A percentile compares a stretch with the other conserved stretches of the same genome.
phyloP scores from a whole-genome alignment of 768 basidiomycete species.

The Kwoniella europaea region DNA sequence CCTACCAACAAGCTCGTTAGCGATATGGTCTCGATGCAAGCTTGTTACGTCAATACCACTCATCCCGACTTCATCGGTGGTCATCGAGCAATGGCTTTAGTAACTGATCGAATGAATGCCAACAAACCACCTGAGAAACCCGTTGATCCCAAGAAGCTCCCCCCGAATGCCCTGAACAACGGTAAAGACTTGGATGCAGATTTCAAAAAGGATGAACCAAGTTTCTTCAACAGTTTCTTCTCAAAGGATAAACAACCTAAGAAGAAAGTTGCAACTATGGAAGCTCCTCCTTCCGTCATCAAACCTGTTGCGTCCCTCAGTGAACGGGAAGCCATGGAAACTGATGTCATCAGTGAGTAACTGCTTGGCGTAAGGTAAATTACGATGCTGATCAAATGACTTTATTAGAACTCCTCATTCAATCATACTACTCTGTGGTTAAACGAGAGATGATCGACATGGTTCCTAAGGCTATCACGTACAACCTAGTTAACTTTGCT shows the following conservation, averaged over 20 bases:
- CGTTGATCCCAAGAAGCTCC: constrained; percentile 75
- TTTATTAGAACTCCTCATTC: constrained; percentile 81
- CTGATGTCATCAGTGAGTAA: constrained; percentile 94
- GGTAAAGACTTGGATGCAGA: constrained; percentile 94
- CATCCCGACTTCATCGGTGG: constrained; percentile 98
- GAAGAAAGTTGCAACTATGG: constrained; percentile 62
- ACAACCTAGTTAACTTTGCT: constrained; percentile 87
- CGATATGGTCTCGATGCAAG: constrained; percentile 96
- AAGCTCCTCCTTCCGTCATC: constrained; percentile 80
- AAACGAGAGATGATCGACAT: constrained; percentile 98
- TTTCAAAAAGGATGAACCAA: constrained; percentile 80
- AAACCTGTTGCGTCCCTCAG: constrained; percentile 87
- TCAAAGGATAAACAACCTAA: constrained; percentile 60
- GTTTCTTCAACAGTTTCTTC: constrained; percentile 97
- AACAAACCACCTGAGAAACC: constrained; percentile 70
- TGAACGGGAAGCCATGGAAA: constrained; percentile 97
- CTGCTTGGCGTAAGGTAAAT: background rate
- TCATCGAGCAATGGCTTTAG: constrained; percentile 91
- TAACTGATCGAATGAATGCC: constrained; percentile 72
- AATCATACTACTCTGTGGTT: constrained; percentile 96
- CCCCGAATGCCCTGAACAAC: constrained; percentile 77
- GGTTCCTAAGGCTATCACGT: constrained; percentile 93
- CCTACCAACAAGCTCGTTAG: constrained; percentile 93
- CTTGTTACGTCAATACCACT: constrained; percentile 98
- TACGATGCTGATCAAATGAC: background rate